A percentile compares a stretch with the other conserved stretches of the same genome.
phyloP scores from a whole-genome alignment of 2,329 filamentous ascomycete species.

The Pseudocercospora pini-densiflorae region DNA sequence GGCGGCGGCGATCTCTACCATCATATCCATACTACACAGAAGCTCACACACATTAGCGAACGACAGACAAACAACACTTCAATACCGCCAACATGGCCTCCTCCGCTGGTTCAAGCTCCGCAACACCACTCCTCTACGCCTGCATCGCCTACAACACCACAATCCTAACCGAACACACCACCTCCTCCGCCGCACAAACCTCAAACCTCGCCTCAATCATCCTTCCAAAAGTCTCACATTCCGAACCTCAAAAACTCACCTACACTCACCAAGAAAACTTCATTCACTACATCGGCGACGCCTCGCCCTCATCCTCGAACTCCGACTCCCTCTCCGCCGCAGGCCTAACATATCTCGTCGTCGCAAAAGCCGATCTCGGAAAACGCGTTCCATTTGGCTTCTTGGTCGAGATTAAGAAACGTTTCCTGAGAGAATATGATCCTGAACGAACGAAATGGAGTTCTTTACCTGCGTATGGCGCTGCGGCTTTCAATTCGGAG shows the following conservation, averaged over 20 bases:
- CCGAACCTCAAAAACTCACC: conserved; percentile 81
- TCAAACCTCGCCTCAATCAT: conserved; percentile 90
- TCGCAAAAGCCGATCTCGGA: conserved; percentile 79
- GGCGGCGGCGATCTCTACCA: neutral
- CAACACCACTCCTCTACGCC: conserved; percentile 55
- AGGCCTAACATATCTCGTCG: conserved; percentile 88
- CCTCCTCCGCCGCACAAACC: conserved; percentile 79
- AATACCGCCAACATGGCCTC: conserved; percentile 39
- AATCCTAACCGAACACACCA: conserved; percentile 90
- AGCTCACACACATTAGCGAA: neutral
- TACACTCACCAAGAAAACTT: conserved; percentile 84
- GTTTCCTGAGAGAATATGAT: conserved; percentile 76
- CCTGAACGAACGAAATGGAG: conserved; percentile 71
- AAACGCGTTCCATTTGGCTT: conserved; percentile 92
- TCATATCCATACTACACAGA: neutral
- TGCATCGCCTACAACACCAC: conserved; percentile 94
- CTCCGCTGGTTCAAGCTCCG: conserved; percentile 41
- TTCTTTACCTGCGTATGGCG: conserved; percentile 84
- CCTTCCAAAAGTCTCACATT: conserved; percentile 91
- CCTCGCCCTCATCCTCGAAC: conserved; percentile 44
- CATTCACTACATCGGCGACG: conserved; percentile 93
- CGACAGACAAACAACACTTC: neutral
- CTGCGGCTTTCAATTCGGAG: conserved; percentile 81
- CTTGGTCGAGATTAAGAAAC: conserved; percentile 86
- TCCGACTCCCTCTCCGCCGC: conserved; percentile 55